Conservation (phyloP, 202 grass and related monocot species). For the Zizania palustris region DNA sequence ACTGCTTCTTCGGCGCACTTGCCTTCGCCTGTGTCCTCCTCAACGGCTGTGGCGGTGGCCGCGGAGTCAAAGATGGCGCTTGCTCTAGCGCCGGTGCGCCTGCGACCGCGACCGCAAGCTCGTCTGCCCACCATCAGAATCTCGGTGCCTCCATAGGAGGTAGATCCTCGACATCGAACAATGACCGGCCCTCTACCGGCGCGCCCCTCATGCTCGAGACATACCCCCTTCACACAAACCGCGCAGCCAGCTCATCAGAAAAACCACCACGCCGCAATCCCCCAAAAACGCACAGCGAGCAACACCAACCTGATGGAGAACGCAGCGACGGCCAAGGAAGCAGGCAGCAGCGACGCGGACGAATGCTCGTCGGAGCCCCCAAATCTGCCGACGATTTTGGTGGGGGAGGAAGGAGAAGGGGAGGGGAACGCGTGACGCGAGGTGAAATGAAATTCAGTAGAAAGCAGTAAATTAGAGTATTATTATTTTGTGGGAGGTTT, state of each 20-base stretch:
- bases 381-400: slow-evolving; percentile 18
- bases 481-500: neutral
- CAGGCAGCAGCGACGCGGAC: slow-evolving; percentile 34
- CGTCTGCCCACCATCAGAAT: slow-evolving; percentile 55
- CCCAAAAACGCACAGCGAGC: neutral
- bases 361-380: neutral
- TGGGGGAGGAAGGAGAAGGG: neutral
- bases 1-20: too few species aligned
- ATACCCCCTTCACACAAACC: slow-evolving; percentile 13
- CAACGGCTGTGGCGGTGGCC: too few species aligned
- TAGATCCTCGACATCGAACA: slow-evolving; percentile 21
- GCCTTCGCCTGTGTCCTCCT: too few species aligned
- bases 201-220: slow-evolving; percentile 18
- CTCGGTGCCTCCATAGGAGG: slow-evolving; percentile 28
- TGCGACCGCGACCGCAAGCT: slow-evolving; percentile 32
- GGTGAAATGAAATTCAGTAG: neutral
- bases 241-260: neutral
- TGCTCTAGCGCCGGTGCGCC: too few species aligned
- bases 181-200: neutral
- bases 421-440: too few species aligned
- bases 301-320: slow-evolving; percentile 53
- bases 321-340: neutral
- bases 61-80: too few species aligned
- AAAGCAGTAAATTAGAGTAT: slow-evolving; percentile 9
- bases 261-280: too few species aligned